phyloP scores from a whole-genome alignment of 73 alveolate species.

The Symbiodinium natans region DNA sequence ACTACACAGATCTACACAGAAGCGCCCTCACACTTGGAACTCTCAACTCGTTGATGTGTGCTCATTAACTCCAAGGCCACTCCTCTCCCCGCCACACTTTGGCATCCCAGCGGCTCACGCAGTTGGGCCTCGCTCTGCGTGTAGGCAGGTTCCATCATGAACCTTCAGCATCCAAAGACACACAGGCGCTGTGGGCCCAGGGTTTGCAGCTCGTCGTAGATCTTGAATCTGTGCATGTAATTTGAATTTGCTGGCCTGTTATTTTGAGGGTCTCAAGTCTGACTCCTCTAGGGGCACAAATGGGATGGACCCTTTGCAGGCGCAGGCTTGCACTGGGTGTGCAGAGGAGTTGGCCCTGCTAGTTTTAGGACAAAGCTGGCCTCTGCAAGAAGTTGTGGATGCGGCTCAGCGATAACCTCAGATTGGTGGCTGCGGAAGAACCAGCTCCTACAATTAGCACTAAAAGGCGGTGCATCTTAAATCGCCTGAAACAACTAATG shows the following conservation, averaged over 20 bases:
- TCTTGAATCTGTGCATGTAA: too few relatives aligned
- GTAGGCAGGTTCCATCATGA: constrained; percentile 93
- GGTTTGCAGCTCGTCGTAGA: neutral
- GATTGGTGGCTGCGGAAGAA: neutral
- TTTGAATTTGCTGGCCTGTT: too few relatives aligned
- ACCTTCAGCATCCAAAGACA: neutral
- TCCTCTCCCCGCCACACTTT: too few relatives aligned
- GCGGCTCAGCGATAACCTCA: constrained; percentile 54
- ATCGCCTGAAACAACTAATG: neutral
- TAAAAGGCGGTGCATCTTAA: neutral
- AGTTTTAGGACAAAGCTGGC: neutral
- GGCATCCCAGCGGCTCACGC: neutral
- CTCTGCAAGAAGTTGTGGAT: constrained; percentile 91
- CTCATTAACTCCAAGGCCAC: too few relatives aligned
- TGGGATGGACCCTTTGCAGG: neutral
- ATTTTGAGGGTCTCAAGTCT: neutral
- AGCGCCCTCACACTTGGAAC: too few relatives aligned
- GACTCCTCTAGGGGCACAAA: neutral
- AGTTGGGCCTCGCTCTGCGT: constrained; percentile 72
- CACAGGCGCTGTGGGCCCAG: too few relatives aligned
- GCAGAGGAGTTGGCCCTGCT: neutral
- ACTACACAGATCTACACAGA: too few relatives aligned
- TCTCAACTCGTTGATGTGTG: too few relatives aligned
- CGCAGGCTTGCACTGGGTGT: neutral
- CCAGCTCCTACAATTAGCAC: neutral